phyloP scores from a whole-genome alignment of 371 early-diverging fungal species.

The Blastocladiella emersonii region DNA sequence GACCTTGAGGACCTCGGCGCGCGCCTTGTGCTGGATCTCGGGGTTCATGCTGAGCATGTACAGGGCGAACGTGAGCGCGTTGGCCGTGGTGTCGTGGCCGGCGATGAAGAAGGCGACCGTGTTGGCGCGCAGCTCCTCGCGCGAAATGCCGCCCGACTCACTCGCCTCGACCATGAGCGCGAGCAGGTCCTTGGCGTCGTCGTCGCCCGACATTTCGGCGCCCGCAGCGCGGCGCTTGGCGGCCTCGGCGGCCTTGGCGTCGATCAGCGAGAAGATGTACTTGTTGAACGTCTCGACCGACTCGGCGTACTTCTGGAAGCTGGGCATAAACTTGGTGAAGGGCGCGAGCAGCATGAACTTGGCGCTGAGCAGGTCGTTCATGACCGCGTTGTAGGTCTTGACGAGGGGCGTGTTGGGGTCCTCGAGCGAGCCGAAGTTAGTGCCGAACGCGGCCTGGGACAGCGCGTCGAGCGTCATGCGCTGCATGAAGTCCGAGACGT shows the following conservation, averaged over 20 bases:
- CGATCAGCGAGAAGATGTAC: background rate
- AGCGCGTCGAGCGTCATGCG: constrained; percentile 3
- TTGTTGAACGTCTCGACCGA: background rate
- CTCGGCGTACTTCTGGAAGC: background rate
- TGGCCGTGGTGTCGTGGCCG: constrained; percentile 4
- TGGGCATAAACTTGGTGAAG: background rate
- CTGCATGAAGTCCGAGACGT: constrained; percentile 2
- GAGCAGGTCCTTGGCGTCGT: background rate
- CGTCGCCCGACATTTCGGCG: background rate
- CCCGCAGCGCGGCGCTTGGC: background rate
- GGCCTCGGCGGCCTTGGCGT: background rate
- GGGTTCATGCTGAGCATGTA: background rate
- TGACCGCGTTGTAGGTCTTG: background rate
- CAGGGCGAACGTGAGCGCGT: background rate
- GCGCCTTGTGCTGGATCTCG: constrained; percentile 3
- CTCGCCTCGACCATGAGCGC: background rate
- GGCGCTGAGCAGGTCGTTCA: background rate
- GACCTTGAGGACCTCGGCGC: background rate
- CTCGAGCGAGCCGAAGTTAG: background rate
- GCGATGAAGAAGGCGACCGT: constrained; percentile 1
- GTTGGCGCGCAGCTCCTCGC: background rate
- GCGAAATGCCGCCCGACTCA: background rate
- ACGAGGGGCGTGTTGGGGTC: background rate
- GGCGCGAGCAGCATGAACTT: background rate
- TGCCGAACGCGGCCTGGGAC: background rate